Evolutionary conservation across 148 eudicot species (phyloP).

Genomic region (Chenopodium suecicum): DNA sequence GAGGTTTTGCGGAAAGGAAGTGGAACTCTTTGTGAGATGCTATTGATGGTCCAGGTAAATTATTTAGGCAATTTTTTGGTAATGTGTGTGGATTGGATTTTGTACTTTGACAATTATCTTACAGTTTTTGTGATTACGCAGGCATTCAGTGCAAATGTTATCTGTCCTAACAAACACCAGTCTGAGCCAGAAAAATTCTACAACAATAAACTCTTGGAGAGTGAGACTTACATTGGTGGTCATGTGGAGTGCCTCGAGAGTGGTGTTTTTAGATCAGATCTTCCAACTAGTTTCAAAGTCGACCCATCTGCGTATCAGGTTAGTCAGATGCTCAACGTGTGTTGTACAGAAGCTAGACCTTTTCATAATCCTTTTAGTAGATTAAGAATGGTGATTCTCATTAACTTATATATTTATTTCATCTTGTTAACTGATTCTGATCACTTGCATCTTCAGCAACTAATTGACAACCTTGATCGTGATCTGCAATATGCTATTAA

Average conservation of each 20-base stretch:
- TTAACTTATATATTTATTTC: no score
- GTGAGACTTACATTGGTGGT: constrained; percentile 99
- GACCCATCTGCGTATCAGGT: constrained; percentile 96
- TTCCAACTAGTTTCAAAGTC: constrained; percentile 92
- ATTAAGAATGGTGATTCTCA: not conserved
- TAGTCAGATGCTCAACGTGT: constrained; percentile 12
- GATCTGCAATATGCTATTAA: constrained; percentile 96
- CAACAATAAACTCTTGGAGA: constrained; percentile 75
- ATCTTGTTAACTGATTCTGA: constrained; percentile 13
- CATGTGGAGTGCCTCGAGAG: constrained; percentile 99
- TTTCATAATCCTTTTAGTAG: not conserved
- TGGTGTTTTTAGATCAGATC: constrained; percentile 99
- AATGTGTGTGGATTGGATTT: not conserved
- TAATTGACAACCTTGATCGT: constrained; percentile 92
- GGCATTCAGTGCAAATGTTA: constrained; percentile 92
- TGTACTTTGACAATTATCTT: not conserved
- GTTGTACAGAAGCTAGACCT: not conserved
- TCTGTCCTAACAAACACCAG: constrained; percentile 97
- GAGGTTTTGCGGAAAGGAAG: constrained; percentile 99
- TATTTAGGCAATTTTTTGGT: not conserved
- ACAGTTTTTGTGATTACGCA: constrained; percentile 32
- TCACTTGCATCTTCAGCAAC: constrained; percentile 54
- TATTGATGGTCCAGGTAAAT: constrained; percentile 98
- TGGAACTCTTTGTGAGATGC: constrained; percentile 99
- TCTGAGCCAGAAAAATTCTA: constrained; percentile 92